Base-by-base conservation (phyloP, 2,329 filamentous ascomycete species). In the Hymenoscyphus infarciens region DNA sequence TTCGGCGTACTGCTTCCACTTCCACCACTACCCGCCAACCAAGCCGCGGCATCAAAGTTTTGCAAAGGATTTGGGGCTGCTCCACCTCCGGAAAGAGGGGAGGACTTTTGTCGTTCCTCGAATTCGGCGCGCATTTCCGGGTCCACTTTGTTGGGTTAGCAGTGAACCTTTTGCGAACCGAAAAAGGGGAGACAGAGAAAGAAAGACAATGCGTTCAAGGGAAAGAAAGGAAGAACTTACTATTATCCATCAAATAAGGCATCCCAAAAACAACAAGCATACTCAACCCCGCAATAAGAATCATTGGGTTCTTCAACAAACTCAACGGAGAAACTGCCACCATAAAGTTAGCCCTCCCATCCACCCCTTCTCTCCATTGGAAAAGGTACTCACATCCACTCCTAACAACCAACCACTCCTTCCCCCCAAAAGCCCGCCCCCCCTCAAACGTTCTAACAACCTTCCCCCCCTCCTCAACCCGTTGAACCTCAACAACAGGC, bases 241-340 rank as follows among this genome's bases (percentile, higher is more conserved):
- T 97, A 75, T 95, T 97, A 59, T 98, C 93, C 80, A 98, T 87
- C 61, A 99, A 77, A 77, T 97, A 95, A 15, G 95, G 95, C 90
- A 98, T 91, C 68, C 93, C 93, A 71, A 98, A 83, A 66, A 97
- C 92, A 68, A 97, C 80, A 5, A 80, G 87, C 80, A 97, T 86
- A 65, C 88, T 92, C 45, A 95, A 87, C 38, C 96, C 77, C 4
- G 89, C 92, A 80, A 99, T 89, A 64, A 99, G 83, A 67, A 98
- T 97, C 92, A 98, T 98, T 3, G 95, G 95, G 74, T 91, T 97
- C 81, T 95, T 95, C 71, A 97, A 81, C 61, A 97, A 87, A 63
- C 84, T 85, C 62, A 97, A 73, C n/a, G 93, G 82, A 19, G 88
- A 91, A 78, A 94, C 89, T 92, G 68, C 55, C n/a, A 42, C 22